Evolutionary conservation across 208 protist genomes (phyloP).

Genomic region (Wallacemonas rigidus): DNA sequence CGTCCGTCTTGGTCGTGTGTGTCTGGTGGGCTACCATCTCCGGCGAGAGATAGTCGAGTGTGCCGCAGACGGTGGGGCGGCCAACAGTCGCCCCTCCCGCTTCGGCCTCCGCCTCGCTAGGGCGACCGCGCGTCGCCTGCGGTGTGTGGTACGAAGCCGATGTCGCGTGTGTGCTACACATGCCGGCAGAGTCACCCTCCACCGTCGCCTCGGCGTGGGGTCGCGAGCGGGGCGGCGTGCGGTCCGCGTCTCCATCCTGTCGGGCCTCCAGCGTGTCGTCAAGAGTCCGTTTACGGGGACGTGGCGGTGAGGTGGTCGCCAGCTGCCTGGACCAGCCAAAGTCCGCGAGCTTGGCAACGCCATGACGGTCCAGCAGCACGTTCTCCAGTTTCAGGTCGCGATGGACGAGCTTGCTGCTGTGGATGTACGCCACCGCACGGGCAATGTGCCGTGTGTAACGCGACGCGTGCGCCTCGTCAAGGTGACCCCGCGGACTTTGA

Average conservation of each 20-base stretch:
- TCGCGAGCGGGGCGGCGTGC: too few relatives aligned
- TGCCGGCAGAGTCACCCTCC: too few relatives aligned
- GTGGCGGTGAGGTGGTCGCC: neutral
- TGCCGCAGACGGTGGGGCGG: slow-evolving; percentile 93
- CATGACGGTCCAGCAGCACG: slow-evolving; percentile 71
- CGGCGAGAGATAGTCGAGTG: slow-evolving; percentile 98
- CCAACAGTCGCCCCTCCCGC: slow-evolving; percentile 1
- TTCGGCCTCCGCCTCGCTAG: neutral
- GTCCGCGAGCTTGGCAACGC: slow-evolving; percentile 97
- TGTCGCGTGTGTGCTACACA: neutral
- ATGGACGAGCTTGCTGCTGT: slow-evolving; percentile 77
- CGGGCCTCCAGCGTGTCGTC: neutral
- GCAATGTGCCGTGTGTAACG: slow-evolving; percentile 73
- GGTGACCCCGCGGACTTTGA: slow-evolving; percentile 25
- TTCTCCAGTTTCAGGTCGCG: slow-evolving; percentile 93
- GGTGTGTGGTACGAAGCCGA: neutral
- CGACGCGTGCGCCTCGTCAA: slow-evolving; percentile 50
- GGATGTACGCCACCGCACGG: slow-evolving; percentile 70
- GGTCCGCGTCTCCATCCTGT: neutral
- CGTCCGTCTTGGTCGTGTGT: slow-evolving; percentile 74
- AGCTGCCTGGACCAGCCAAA: slow-evolving; percentile 97
- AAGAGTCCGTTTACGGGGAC: neutral
- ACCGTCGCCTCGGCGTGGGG: too few relatives aligned
- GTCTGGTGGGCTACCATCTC: slow-evolving; percentile 92
- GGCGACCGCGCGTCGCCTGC: neutral